Conservation (phyloP, 441 rosid species). For the Erodium moschatum region DNA sequence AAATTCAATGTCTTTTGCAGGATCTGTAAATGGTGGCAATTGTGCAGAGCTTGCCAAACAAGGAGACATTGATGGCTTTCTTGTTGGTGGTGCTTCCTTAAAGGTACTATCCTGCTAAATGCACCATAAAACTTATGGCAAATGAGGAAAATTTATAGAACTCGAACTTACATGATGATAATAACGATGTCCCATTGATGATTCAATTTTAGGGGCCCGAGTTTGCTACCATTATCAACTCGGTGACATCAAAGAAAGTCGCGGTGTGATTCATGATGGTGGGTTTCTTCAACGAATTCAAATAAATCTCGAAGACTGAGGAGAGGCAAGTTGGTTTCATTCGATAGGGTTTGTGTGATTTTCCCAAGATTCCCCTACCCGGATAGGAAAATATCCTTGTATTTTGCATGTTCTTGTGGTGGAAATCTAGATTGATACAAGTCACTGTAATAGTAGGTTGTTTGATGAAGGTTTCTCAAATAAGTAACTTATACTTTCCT, state of each 20-base stretch:
- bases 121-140: background rate
- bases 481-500: background rate
- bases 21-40: constrained; percentile 89
- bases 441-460: constrained; percentile 4
- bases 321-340: constrained; percentile 8
- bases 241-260: constrained; percentile 76
- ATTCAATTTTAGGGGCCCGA: constrained; percentile 63
- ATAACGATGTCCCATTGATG: background rate
- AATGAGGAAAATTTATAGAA: background rate
- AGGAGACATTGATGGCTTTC: constrained; percentile 96
- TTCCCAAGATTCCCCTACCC: constrained; percentile 13
- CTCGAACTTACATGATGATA: background rate
- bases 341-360: constrained; percentile 23
- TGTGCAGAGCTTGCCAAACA: constrained; percentile 85
- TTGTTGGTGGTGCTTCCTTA: constrained; percentile 95
- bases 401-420: background rate
- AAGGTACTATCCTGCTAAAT: constrained; percentile 40
- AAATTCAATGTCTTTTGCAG: constrained; percentile 28
- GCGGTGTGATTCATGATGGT: constrained; percentile 45
- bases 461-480: background rate
- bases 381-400: background rate
- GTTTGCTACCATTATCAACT: constrained; percentile 87
- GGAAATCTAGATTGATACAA: background rate
- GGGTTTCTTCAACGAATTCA: constrained; percentile 13
- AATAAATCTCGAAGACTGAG: constrained; percentile 22